Conservation (phyloP, 1,284 basidiomycete species). For the Heimioporus retisporus region DNA sequence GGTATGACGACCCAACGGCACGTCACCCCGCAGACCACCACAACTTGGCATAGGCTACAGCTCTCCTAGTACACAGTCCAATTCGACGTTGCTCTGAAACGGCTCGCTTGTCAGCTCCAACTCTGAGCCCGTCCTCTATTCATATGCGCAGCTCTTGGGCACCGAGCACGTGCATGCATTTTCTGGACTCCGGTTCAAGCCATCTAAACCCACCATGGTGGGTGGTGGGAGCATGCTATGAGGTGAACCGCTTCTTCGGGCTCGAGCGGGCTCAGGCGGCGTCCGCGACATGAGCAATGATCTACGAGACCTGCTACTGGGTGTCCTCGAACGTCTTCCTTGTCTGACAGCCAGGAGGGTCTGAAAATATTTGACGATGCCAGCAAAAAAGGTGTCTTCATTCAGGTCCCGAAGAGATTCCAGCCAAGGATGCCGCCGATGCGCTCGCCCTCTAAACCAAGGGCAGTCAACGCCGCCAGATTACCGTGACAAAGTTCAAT, state of each 20-base stretch:
- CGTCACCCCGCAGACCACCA: conserved; percentile 30
- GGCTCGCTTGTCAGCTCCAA: conserved; percentile 56
- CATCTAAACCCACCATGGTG: conserved; percentile 61
- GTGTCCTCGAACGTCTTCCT: conserved; percentile 35
- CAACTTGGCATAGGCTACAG: conserved; percentile 58
- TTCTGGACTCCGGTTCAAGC: conserved; percentile 57
- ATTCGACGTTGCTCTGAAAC: conserved; percentile 41
- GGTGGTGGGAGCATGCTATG: conserved; percentile 78
- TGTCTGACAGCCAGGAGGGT: conserved; percentile 54
- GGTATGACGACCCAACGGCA: no score
- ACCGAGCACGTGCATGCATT: conserved; percentile 58
- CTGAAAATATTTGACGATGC: conserved; percentile 96
- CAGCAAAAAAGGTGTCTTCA: conserved; percentile 89
- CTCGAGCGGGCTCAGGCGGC: conserved; percentile 24
- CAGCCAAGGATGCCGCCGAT: conserved; percentile 87
- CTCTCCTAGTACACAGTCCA: no score
- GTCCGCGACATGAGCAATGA: conserved; percentile 33
- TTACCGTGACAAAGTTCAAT: conserved; percentile 98
- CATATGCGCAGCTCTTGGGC: conserved; percentile 88
- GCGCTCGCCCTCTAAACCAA: conserved; percentile 90
- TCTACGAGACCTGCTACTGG: conserved; percentile 36
- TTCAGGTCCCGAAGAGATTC: conserved; percentile 96
- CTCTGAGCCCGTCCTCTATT: conserved; percentile 84
- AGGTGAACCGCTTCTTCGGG: conserved; percentile 25
- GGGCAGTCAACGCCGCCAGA: conserved; percentile 93